Conservation (phyloP, 352 stramenopile genomes). For the Phytophthora macrochlamydospora region DNA sequence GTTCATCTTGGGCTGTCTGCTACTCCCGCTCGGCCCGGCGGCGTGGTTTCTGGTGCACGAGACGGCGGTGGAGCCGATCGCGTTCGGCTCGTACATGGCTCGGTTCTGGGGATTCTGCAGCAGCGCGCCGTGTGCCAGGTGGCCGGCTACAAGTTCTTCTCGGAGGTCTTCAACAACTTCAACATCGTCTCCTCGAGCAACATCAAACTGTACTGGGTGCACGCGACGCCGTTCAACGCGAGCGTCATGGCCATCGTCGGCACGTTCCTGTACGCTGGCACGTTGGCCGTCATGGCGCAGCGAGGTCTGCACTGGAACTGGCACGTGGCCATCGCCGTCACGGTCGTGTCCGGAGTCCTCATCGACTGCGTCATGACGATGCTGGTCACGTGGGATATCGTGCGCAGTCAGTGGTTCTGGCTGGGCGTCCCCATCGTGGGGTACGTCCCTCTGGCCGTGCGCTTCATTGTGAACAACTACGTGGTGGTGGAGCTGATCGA, state of each 20-base stretch:
- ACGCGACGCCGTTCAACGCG: constrained; percentile 61
- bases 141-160: constrained; percentile 69
- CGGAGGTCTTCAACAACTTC: constrained; percentile 64
- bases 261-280: constrained; percentile 53
- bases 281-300: constrained; percentile 48
- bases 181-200: constrained; percentile 59
- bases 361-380: constrained; percentile 62
- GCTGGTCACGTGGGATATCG: constrained; percentile 52
- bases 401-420: constrained; percentile 71
- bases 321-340: constrained; percentile 50
- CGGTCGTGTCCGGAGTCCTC: constrained; percentile 40
- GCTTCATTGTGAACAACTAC: constrained; percentile 66
- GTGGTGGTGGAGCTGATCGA: constrained; percentile 65
- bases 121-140: constrained; percentile 70
- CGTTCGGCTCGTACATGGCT: constrained; percentile 42
- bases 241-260: constrained; percentile 60
- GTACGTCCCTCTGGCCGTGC: constrained; percentile 51
- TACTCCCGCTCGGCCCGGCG: constrained; percentile 35
- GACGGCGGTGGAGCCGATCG: constrained; percentile 17
- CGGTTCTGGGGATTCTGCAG: constrained; percentile 62
- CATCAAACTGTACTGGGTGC: constrained; percentile 62
- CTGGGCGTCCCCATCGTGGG: constrained; percentile 58
- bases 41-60: constrained; percentile 41
- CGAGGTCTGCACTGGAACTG: constrained; percentile 64
- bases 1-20: constrained; percentile 45